These are phyloP conservation scores for Xanthoconium purpureum DNA, from an alignment of 768 basidiomycete species.

Conservation along the genomic window DNA sequence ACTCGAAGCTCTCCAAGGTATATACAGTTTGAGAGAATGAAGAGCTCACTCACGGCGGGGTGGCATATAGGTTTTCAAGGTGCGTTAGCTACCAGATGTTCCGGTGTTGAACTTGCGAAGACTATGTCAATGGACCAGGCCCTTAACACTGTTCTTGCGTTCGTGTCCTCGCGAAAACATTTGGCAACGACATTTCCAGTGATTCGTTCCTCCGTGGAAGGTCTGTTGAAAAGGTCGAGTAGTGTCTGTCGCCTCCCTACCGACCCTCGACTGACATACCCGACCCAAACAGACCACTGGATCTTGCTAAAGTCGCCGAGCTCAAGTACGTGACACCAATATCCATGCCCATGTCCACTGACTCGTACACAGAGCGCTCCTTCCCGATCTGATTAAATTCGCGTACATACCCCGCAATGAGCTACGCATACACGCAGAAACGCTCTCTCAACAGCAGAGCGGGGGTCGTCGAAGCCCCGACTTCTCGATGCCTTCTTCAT, in stretches of 20 bases:
- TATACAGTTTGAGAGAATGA: neutral
- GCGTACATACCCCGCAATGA: conserved; percentile 71
- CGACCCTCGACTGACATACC: neutral
- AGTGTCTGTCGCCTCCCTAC: neutral
- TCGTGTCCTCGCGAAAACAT: conserved; percentile 77
- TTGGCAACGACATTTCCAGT: conserved; percentile 77
- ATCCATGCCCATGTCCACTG: neutral
- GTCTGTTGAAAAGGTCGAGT: conserved; percentile 66
- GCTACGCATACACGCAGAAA: conserved; percentile 50
- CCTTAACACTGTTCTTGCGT: conserved; percentile 85
- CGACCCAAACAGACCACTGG: conserved; percentile 59
- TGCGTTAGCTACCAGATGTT: conserved; percentile 9
- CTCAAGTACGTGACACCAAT: conserved; percentile 54
- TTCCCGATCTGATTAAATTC: conserved; percentile 79
- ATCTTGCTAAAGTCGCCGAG: conserved; percentile 75
- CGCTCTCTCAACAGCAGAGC: conserved; percentile 17
- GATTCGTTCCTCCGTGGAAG: conserved; percentile 76
- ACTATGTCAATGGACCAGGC: conserved; percentile 45
- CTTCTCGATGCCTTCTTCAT: conserved; percentile 32
- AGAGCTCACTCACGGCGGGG: neutral
- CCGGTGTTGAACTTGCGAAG: neutral
- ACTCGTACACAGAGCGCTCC: conserved; percentile 53
- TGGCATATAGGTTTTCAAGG: conserved; percentile 42
- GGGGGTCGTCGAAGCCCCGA: conserved; percentile 41
- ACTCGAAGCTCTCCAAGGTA: conserved; percentile 59